Evolutionary conservation across 495 filamentous ascomycete genomes (phyloP).

Genomic region (Penicillium nucicola): DNA sequence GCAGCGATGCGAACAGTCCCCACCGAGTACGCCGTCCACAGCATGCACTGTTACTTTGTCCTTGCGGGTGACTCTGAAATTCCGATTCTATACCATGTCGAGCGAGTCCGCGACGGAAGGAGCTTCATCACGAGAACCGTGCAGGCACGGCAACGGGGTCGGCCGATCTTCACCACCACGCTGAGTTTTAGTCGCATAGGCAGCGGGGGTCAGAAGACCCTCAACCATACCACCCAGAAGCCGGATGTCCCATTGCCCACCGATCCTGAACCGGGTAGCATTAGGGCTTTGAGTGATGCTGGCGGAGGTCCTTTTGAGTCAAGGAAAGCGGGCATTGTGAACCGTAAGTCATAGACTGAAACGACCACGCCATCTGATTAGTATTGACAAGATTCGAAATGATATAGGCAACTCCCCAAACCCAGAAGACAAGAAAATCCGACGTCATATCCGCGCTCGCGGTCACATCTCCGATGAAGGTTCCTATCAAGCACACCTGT

Average conservation of each 20-base stretch:
- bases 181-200: constrained; percentile 78
- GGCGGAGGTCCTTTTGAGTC: constrained; percentile 43
- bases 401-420: constrained; percentile 35
- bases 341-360: constrained; percentile 31
- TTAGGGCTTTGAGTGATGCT: constrained; percentile 23
- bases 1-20: constrained; percentile 87
- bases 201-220: constrained; percentile 57
- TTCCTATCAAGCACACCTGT: constrained; percentile 75
- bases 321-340: constrained; percentile 38
- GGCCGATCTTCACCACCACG: constrained; percentile 91
- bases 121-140: constrained; percentile 94
- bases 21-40: constrained; percentile 75
- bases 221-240: constrained; percentile 44
- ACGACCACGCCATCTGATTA: background rate
- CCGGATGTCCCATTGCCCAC: constrained; percentile 29
- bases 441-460: constrained; percentile 76
- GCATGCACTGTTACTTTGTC: constrained; percentile 99
- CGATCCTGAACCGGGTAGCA: constrained; percentile 16
- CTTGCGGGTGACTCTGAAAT: constrained; percentile 80
- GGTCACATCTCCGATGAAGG: constrained; percentile 69
- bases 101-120: constrained; percentile 84
- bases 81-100: constrained; percentile 90
- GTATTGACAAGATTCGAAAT: background rate
- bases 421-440: constrained; percentile 64
- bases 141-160: constrained; percentile 85